phyloP scores from a whole-genome alignment of 352 stramenopile genomes.

The Thalassiosira exigua region DNA sequence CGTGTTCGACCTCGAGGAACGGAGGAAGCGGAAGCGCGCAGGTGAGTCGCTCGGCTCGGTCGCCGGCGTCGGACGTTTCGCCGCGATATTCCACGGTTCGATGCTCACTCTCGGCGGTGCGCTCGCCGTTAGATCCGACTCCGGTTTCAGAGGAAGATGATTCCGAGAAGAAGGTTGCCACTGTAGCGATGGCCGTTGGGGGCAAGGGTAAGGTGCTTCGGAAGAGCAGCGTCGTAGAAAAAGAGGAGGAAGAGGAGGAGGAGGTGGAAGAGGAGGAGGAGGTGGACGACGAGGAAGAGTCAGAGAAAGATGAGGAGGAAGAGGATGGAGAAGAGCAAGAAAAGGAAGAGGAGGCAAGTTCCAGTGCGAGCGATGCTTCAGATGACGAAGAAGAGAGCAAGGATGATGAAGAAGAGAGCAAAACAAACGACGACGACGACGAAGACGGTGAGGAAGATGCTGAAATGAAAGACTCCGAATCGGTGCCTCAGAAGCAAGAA shows the following conservation, averaged over 20 bases:
- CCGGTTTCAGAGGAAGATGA: too few species aligned
- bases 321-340: slow-evolving; percentile 3
- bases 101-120: too few species aligned
- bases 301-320: neutral
- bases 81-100: too few species aligned
- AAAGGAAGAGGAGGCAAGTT: neutral
- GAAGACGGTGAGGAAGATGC: slow-evolving; percentile 19
- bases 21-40: slow-evolving; percentile 5
- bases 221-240: neutral
- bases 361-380: neutral
- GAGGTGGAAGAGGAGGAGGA: slow-evolving; percentile 5
- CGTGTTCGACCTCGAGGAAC: slow-evolving; percentile 44
- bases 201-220: slow-evolving; percentile 21
- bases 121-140: too few species aligned
- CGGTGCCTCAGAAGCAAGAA: slow-evolving; percentile 21
- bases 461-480: slow-evolving; percentile 5
- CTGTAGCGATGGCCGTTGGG: neutral
- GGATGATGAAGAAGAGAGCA: slow-evolving; percentile 8
- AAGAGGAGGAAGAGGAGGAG: neutral
- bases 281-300: slow-evolving; percentile 1
- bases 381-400: neutral
- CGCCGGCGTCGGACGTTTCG: too few species aligned
- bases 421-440: slow-evolving; percentile 1
- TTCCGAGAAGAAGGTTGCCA: neutral
- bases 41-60: too few species aligned